Evolutionary conservation across 2,329 filamentous ascomycete genomes (phyloP).

Genomic region (Paraphoma sp.): DNA sequence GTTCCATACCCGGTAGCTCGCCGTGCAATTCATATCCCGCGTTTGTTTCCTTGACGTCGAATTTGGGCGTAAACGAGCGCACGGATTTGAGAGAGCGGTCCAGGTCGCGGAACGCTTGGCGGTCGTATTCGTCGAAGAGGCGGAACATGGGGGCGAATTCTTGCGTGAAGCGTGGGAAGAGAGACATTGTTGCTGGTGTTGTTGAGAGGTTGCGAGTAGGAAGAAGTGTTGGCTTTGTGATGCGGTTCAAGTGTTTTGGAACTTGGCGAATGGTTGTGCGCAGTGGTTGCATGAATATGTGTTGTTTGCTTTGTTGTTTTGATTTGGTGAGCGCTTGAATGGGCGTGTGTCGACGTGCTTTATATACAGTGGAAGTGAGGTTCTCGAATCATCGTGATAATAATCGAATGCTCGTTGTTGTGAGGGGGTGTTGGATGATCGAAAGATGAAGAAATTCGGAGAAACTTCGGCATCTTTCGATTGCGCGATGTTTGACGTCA

Average conservation of each 20-base stretch:
- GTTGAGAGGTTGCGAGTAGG: constrained; percentile 29
- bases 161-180: constrained; percentile 51
- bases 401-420: constrained; percentile 9
- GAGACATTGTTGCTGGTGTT: constrained; percentile 46
- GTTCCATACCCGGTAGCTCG: constrained; percentile 77
- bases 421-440: constrained; percentile 12
- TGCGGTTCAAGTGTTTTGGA: constrained; percentile 39
- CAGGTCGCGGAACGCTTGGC: constrained; percentile 37
- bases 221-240: constrained; percentile 33
- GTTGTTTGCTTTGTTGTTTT: constrained; percentile 23
- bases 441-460: constrained; percentile 28
- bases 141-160: constrained; percentile 55
- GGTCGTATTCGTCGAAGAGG: constrained; percentile 57
- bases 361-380: constrained; percentile 35
- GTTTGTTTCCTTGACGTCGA: constrained; percentile 76
- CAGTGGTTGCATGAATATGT: constrained; percentile 47
- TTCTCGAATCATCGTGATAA: constrained; percentile 38
- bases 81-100: constrained; percentile 37
- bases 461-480: constrained; percentile 30
- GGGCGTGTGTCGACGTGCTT: constrained; percentile 12
- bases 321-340: constrained; percentile 31
- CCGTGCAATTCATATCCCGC: constrained; percentile 77
- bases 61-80: constrained; percentile 74
- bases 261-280: constrained; percentile 40
- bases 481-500: constrained; percentile 17